These are phyloP conservation scores for Chaetomium globosum DNA, from an alignment of 2,329 filamentous ascomycete species.

Conservation along the genomic window DNA sequence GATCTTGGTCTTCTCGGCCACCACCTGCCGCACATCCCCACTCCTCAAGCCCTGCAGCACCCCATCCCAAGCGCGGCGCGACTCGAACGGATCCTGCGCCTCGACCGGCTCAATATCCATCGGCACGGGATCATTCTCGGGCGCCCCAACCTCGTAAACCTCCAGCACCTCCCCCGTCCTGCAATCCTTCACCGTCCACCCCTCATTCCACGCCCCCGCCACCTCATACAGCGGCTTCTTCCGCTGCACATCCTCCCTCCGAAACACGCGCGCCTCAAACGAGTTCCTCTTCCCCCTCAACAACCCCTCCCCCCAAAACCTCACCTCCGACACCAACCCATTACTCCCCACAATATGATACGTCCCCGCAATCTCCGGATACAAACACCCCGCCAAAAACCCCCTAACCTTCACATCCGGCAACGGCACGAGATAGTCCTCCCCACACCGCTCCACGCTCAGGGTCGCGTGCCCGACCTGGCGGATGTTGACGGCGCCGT, in stretches of 20 bases:
- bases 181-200: conserved; percentile 44
- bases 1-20: conserved; percentile 73
- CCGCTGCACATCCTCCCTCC: conserved; percentile 43
- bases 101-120: conserved; percentile 56
- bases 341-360: conserved; percentile 51
- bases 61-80: conserved; percentile 75
- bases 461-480: conserved; percentile 55
- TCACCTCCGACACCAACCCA: conserved; percentile 51
- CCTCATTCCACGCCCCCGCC: conserved; percentile 49
- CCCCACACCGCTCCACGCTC: conserved; percentile 53
- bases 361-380: conserved; percentile 52
- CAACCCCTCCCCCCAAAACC: conserved; percentile 52
- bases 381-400: conserved; percentile 51
- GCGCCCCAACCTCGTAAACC: conserved; percentile 44
- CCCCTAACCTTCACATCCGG: conserved; percentile 54
- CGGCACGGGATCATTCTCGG: conserved; percentile 40
- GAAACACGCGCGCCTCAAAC: conserved; percentile 50
- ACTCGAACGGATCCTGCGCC: conserved; percentile 78
- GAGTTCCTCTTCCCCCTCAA: conserved; percentile 51
- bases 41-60: conserved; percentile 72
- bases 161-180: conserved; percentile 43
- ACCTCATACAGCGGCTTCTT: conserved; percentile 45
- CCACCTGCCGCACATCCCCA: conserved; percentile 74
- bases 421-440: conserved; percentile 54
- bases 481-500: conserved; percentile 52